Base-by-base conservation (phyloP, 2,329 filamentous ascomycete genomes). In the Sporothrix inflata region DNA sequence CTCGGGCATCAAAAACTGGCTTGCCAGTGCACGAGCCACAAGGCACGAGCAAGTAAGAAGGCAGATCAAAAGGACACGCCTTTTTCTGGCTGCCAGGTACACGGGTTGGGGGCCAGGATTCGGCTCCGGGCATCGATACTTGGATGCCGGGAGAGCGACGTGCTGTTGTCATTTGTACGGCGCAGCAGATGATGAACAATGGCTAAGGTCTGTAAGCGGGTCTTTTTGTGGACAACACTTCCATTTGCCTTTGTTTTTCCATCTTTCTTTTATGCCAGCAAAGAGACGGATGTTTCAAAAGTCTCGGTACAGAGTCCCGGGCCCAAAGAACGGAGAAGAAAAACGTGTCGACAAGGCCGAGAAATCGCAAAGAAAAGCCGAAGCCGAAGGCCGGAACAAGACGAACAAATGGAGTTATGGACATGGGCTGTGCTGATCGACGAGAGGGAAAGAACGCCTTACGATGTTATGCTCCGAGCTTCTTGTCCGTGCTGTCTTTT, bases 61-160 rank as follows among this genome's bases (percentile, higher is more conserved):
- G 30, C 30, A 34, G 6, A 34, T 34, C 49, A 53, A 53, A 14
- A 53, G 21, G n/a, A 53, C 49, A 21, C 49, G 21, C 21, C 19
- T 21, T 11, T 40, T 21, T 40, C 55, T 65, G 53, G 5, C 60
- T 45, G 60, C 60, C 60, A 65, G 60, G 60, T 65, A 65, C 60
- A 45, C 60, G 60, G 60, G 60, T 45, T 61, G 60, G 60, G 60
- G 60, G 21, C 60, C 40, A 65, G 12, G 60, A 65, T 65, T 65
- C 60, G 60, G 60, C 60, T 65, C 60, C 60, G 60, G 60, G 60
- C 38, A 19, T 42, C 60, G 38, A 65, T 45, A 38, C 21, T 27
- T 45, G 60, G 60, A 65, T 65, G 40, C 60, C 60, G 60, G 60
- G 60, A 40, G 57, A 40, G 57, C 19, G 9, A 61, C 30, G 8